Conservation (phyloP, 2,329 filamentous ascomycete genomes). For the Ascosphaera aggregata region DNA sequence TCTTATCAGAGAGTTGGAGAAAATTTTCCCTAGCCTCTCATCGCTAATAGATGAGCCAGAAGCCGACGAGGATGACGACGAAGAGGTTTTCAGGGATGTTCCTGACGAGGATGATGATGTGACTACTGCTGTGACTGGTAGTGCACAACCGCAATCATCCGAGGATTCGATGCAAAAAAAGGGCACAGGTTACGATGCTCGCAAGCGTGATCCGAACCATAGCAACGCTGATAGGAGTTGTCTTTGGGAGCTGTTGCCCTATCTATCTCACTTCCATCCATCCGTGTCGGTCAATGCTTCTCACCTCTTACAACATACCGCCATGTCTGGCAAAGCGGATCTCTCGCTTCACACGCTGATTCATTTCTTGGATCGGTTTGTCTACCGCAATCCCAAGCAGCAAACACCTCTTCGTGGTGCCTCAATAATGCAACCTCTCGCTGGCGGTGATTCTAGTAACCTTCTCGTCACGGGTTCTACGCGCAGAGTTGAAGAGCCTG, state of each 20-base stretch:
- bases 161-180: conserved; percentile 12
- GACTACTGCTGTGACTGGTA: conserved; percentile 3
- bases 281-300: conserved; percentile 69
- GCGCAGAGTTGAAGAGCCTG: conserved; percentile 35
- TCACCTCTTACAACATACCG: conserved; percentile 42
- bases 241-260: conserved; percentile 70
- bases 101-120: conserved; percentile 29
- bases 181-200: conserved; percentile 45
- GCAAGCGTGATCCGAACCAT: conserved; percentile 77
- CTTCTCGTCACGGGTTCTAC: conserved; percentile 37
- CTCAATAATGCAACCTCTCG: conserved; percentile 93
- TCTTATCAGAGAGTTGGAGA: conserved; percentile 58
- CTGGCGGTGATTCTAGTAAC: conserved; percentile 34
- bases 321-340: conserved; percentile 70
- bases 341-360: conserved; percentile 75
- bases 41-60: conserved; percentile 63
- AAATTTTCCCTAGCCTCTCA: conserved; percentile 56
- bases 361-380: conserved; percentile 92
- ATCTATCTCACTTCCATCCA: conserved; percentile 69
- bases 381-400: conserved; percentile 80
- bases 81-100: conserved; percentile 46
- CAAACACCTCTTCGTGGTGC: conserved; percentile 42
- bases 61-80: conserved; percentile 42
- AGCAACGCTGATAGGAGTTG: conserved; percentile 85
- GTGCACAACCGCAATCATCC: conserved; percentile 7